phyloP scores from a whole-genome alignment of 1,284 basidiomycete genomes.

The Ustilago xerochloae region DNA sequence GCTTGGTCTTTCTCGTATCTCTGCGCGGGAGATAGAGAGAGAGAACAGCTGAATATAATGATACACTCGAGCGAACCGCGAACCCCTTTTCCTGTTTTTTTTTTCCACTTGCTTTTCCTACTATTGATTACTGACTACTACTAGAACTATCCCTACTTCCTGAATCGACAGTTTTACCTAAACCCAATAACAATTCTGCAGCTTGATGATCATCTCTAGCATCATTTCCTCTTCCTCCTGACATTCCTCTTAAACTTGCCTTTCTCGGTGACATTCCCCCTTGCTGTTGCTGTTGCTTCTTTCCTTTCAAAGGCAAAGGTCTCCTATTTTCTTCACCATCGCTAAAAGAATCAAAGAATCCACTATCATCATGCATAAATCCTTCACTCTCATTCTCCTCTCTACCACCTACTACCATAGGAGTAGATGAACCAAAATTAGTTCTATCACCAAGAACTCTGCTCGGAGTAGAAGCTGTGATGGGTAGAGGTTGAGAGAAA shows the following conservation, averaged over 20 bases:
- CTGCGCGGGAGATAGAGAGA: too few species aligned
- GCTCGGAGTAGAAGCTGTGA: constrained; percentile 29
- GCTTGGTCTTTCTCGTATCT: too few species aligned
- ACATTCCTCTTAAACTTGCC: constrained; percentile 20
- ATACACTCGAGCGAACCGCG: not conserved
- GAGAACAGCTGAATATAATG: not conserved
- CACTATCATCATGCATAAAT: constrained; percentile 53
- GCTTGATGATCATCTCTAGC: constrained; percentile 50
- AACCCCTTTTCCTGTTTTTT: not conserved
- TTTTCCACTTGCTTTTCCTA: not conserved
- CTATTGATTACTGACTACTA: constrained; percentile 5
- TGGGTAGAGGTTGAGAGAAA: constrained; percentile 23
- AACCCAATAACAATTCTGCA: constrained; percentile 54
- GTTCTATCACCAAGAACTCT: constrained; percentile 34
- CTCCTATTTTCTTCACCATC: constrained; percentile 27
- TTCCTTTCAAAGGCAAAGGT: not conserved
- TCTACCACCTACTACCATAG: not conserved
- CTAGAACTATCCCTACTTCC: constrained; percentile 20
- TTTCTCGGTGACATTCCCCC: constrained; percentile 23
- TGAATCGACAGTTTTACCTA: constrained; percentile 40
- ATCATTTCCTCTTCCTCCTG: not conserved
- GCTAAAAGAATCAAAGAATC: constrained; percentile 50
- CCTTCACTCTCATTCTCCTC: not conserved
- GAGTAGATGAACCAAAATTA: constrained; percentile 15
- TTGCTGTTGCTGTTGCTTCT: too few species aligned